Base-by-base conservation (phyloP, 192 early-diverging fungal species). In the Obelidium mucronatum region DNA sequence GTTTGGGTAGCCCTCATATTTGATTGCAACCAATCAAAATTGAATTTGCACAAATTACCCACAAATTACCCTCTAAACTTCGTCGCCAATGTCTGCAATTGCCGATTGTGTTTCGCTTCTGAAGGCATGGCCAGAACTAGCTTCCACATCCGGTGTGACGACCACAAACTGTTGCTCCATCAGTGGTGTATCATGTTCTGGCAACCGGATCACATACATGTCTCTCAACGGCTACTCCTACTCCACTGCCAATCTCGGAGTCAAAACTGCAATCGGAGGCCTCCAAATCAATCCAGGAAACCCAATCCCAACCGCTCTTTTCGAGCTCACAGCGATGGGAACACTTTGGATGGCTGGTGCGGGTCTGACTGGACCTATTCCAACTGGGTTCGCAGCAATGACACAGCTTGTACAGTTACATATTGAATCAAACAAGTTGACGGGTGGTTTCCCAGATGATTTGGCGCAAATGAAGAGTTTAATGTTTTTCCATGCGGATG, bases 91-190 rank as follows among this genome's bases (percentile, higher is more conserved):
- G 66, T n/a, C 66, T 37, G 63, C 26, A n/a, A 4, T 68, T 52
- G n/a, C 39, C 4, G 66, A 68, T 42, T 68, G 66, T 42, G 36
- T 68, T 0, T 26, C 66, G 22, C 66, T 68, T 26, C 66, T 68
- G 40, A 17, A 24, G 5, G 66, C 66, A 40, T 68, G 66, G 66
- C 66, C 66, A 4, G 66, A 68, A 42, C 36, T 68, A 17, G 66
- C 66, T 5, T 3, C 39, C 22, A 68, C 37, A 4, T 28, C n/a
- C 0, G 66, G 66, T 5, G 44, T 68, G 4, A 68, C 66, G 4
- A 17, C 66, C 66, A 30, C 40, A 17, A 68, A 68, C 66, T 68
- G 66, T 28, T 68, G 66, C 44, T 68, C 66, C 22, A 30, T 48
- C 17, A 3, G 17, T 37, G 66, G 66, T 13, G 40, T 68, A 3